These are phyloP conservation scores for Saccharomyces eubayanus DNA, from an alignment of 805 yeast species.

Conservation along the genomic window DNA sequence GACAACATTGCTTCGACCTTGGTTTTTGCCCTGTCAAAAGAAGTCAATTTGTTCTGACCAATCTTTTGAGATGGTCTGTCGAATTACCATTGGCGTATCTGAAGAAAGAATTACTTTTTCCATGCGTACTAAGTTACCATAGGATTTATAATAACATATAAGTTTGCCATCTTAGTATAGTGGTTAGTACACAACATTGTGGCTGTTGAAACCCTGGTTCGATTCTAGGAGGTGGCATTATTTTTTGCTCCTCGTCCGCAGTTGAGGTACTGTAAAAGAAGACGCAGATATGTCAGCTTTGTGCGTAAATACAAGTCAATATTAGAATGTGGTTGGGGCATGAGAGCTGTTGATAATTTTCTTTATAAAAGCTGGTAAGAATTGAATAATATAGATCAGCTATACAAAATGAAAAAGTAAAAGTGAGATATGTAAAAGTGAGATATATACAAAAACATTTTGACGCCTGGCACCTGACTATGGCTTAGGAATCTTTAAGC, in stretches of 20 bases:
- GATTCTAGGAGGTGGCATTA: background rate
- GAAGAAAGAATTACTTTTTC: too few relatives aligned
- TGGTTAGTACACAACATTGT: background rate
- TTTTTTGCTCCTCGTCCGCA: background rate
- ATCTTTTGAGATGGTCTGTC: too few relatives aligned
- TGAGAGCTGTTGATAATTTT: background rate
- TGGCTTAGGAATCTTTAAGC: constrained; percentile 85
- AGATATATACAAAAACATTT: background rate
- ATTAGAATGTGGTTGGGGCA: too few relatives aligned
- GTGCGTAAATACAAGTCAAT: too few relatives aligned
- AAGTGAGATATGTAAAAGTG: background rate
- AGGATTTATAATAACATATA: background rate
- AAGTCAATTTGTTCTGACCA: too few relatives aligned
- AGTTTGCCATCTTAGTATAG: background rate
- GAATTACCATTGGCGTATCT: too few relatives aligned
- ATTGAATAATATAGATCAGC: background rate
- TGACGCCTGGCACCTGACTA: constrained; percentile 9
- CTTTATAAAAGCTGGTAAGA: background rate
- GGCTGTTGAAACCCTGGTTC: background rate
- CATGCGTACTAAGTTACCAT: too few relatives aligned
- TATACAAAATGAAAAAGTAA: background rate
- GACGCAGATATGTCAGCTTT: too few relatives aligned
- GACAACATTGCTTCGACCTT: too few relatives aligned
- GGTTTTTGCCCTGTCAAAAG: too few relatives aligned
- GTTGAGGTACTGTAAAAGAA: too few relatives aligned